phyloP scores from a whole-genome alignment of 1,284 basidiomycete species.

The Pascua guehoae region DNA sequence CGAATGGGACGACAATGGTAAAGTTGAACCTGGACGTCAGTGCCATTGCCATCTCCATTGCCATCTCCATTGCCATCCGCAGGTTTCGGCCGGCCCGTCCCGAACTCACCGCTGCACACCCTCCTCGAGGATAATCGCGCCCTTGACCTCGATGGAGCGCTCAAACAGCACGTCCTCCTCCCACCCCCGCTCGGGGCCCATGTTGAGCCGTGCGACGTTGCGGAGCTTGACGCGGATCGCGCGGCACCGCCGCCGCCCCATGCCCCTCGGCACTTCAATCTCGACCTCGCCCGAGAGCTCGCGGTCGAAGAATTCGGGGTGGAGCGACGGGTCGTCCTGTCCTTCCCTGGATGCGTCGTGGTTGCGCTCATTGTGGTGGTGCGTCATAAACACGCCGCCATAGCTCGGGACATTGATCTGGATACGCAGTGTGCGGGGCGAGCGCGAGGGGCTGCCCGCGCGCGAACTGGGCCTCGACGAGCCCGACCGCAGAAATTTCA shows the following conservation, averaged over 20 bases:
- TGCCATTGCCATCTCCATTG: too few species aligned
- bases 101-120: constrained; percentile 28
- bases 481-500: constrained; percentile 11
- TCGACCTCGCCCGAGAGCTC: constrained; percentile 30
- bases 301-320: constrained; percentile 1
- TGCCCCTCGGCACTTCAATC: constrained; percentile 22
- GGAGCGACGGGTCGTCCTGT: not conserved
- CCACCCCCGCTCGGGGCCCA: constrained; percentile 23
- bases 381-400: constrained; percentile 21
- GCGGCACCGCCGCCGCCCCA: constrained; percentile 24
- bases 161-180: constrained; percentile 32
- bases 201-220: constrained; percentile 20
- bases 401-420: constrained; percentile 20
- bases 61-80: too few species aligned
- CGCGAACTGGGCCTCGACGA: constrained; percentile 3
- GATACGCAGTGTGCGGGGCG: constrained; percentile 8
- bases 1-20: constrained; percentile 26
- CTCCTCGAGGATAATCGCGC: constrained; percentile 28
- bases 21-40: constrained; percentile 24
- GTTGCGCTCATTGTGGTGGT: not conserved
- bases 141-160: constrained; percentile 24
- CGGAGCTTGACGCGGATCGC: constrained; percentile 30
- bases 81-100: too few species aligned
- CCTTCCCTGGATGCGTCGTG: not conserved
- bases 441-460: constrained; percentile 6